A percentile compares a stretch with the other conserved stretches of the same genome.
phyloP scores from a whole-genome alignment of 2,329 filamentous ascomycete species.

The Fusarium piperis region DNA sequence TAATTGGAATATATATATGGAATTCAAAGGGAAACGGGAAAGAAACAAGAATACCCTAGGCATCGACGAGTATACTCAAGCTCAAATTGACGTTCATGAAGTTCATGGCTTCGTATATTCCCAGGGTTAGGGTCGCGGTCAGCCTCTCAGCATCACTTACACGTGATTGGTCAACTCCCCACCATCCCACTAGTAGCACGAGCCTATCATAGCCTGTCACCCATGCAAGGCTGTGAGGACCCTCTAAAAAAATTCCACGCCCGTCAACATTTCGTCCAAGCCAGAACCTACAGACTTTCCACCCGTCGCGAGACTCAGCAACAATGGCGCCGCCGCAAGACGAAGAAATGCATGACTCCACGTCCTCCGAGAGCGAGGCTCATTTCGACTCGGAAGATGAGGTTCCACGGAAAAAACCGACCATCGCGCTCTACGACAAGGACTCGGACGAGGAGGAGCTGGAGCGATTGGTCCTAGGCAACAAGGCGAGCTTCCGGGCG shows the following conservation, averaged over 20 bases:
- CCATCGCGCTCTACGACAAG: constrained; percentile 64
- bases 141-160: constrained; percentile 27
- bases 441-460: constrained; percentile 87
- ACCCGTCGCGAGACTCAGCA: constrained; percentile 12
- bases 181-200: not conserved
- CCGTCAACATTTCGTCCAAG: constrained; percentile 33
- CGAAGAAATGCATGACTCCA: constrained; percentile 39
- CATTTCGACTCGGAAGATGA: constrained; percentile 44
- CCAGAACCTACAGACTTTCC: constrained; percentile 22
- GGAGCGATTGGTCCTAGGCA: constrained; percentile 88
- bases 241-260: constrained; percentile 46
- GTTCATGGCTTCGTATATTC: not conserved
- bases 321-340: constrained; percentile 48
- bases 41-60: not conserved
- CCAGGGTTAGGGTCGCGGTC: constrained; percentile 28
- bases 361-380: constrained; percentile 44
- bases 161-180: constrained; percentile 32
- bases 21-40: not conserved
- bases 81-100: not conserved
- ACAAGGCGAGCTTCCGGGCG: constrained; percentile 81
- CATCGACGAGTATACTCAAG: not conserved
- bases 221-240: constrained; percentile 44
- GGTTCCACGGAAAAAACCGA: constrained; percentile 43
- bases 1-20: not conserved
- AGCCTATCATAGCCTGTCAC: constrained; percentile 30